phyloP scores from a whole-genome alignment of 2,329 filamentous ascomycete genomes.

The Fusarium luffae region DNA sequence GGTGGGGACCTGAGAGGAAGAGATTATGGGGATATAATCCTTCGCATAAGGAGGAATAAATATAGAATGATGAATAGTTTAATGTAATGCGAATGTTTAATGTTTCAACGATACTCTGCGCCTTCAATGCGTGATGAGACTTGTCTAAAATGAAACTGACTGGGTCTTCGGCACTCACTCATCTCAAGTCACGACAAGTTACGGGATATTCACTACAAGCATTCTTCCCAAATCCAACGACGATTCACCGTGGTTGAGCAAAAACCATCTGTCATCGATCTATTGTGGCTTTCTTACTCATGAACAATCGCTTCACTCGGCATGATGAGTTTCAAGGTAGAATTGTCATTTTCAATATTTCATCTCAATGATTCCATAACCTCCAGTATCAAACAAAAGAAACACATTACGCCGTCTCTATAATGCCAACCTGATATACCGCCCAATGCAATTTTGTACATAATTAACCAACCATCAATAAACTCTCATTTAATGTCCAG shows the following conservation, averaged over 20 bases:
- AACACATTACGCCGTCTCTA: conserved; percentile 2
- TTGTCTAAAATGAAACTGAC: background rate
- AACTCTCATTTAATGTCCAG: background rate
- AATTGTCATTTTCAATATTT: background rate
- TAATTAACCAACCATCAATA: background rate
- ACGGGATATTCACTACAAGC: background rate
- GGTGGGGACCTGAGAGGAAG: conserved; percentile 42
- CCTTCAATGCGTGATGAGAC: background rate
- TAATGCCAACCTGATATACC: background rate
- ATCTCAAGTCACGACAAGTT: too few relatives aligned
- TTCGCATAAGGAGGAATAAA: conserved; percentile 15
- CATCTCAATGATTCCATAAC: background rate
- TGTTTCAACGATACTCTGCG: background rate
- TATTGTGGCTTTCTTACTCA: background rate
- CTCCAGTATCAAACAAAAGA: background rate
- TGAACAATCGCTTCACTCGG: background rate
- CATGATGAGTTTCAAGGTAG: background rate
- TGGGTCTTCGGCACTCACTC: background rate
- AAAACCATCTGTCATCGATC: background rate
- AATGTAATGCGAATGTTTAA: conserved; percentile 6
- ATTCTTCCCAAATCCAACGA: background rate
- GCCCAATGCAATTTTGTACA: conserved; percentile 15
- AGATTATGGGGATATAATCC: conserved; percentile 40
- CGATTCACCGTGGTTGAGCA: background rate
- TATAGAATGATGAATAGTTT: conserved; percentile 27